Percentiles rank a stretch among this genome's conserved stretches.
Evolutionary conservation across 2,329 filamentous ascomycete species (phyloP).

Genomic region (Aspergillus quadrilineatus): DNA sequence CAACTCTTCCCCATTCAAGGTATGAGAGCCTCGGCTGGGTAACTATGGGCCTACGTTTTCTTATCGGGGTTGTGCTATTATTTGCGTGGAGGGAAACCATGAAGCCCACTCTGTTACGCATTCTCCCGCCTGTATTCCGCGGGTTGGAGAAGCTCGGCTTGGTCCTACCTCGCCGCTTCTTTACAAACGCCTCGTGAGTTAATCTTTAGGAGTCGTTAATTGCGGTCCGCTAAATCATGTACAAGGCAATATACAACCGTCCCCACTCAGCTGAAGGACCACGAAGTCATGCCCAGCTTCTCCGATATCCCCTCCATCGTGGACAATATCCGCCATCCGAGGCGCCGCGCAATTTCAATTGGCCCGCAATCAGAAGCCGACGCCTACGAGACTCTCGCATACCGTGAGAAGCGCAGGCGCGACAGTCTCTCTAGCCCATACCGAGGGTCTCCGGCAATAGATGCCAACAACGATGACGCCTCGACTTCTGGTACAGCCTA

Average conservation of each 20-base stretch:
- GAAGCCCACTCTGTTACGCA: constrained; percentile 76
- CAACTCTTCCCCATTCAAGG: constrained; percentile 61
- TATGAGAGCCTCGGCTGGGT: constrained; percentile 65
- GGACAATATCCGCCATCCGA: constrained; percentile 75
- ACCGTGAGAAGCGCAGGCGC: constrained; percentile 69
- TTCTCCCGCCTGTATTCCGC: constrained; percentile 83
- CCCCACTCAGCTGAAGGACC: constrained; percentile 68
- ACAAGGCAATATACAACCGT: constrained; percentile 75
- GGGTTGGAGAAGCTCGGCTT: constrained; percentile 77
- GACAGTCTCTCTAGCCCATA: constrained; percentile 55
- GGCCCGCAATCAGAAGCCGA: constrained; percentile 95
- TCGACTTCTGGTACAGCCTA: constrained; percentile 32
- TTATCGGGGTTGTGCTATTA: constrained; percentile 77
- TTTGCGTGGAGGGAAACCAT: constrained; percentile 87
- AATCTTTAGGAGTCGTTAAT: constrained; percentile 4
- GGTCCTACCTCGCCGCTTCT: constrained; percentile 83
- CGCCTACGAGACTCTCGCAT: constrained; percentile 91
- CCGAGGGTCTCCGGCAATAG: constrained; percentile 25
- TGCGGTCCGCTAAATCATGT: neutral
- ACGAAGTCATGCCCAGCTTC: constrained; percentile 88
- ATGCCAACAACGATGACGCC: constrained; percentile 25
- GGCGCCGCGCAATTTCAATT: constrained; percentile 77
- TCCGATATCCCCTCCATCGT: constrained; percentile 81
- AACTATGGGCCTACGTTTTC: constrained; percentile 64
- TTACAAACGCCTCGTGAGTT: constrained; percentile 73